Base-by-base conservation (phyloP, 371 early-diverging fungal species). In the Choanephora cucurbitarum region DNA sequence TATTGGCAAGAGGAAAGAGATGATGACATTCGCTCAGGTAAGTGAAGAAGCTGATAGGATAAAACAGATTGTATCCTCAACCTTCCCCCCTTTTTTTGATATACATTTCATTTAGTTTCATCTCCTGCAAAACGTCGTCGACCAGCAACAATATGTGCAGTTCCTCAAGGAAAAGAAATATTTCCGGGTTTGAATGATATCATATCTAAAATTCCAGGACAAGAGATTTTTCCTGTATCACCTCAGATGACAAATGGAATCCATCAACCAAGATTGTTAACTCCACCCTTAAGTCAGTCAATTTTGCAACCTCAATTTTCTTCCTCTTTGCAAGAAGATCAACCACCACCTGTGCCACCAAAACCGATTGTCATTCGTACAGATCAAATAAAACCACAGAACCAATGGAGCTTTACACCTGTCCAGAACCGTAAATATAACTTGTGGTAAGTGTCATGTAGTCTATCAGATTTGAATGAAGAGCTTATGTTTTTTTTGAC, bases 1-100 rank as follows among this genome's bases (percentile, higher is more conserved):
- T 75, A 79, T 51, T 75, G 75, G 76, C 71, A 79, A 62, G 61
- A 58, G 23, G 72, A 72, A 17, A 57, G 69, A 40, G 75, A 71
- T 40, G 73, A 73, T n/a, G 71, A 75, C 28, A 63, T 62, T 28
- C 60, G 63, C 19, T 59, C 68, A 45, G 66, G 73, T 69, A 69
- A 31, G 3, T 28, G 7, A 5, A 28, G 28, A 28, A 28, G 7
- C 7, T 5, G 28, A 28, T n/a, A 28, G 7, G 7, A 37, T 3
- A 37, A 37, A 2, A 14, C 37, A 14, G 37, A 37, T 23, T 28
- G 15, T 15, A 18, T 8, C 5, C 8, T n/a, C 15, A 42, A 40
- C n/a, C 17, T 28, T 17, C n/a, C n/a, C n/a, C n/a, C n/a, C n/a
- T 37, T 13, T 37, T 13, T 37, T 37, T 14, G 2, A 5, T 39